These are phyloP conservation scores for Cylindrotheca fusiformis DNA, from an alignment of 108 stramenopile genomes.

Conservation along the genomic window DNA sequence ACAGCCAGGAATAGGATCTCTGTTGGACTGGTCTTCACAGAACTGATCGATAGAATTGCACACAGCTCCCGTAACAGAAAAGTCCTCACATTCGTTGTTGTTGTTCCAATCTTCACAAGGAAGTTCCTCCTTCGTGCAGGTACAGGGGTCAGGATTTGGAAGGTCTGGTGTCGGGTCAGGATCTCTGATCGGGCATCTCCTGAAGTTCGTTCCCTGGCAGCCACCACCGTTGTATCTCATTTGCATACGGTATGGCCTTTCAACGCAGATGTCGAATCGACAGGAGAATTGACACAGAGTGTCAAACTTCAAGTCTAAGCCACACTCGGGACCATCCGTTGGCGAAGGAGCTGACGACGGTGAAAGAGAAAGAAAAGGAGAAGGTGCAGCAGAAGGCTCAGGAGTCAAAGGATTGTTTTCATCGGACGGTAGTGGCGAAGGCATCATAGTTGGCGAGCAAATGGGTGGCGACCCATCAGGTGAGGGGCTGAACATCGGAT, in stretches of 20 bases:
- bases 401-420: background rate
- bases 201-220: background rate
- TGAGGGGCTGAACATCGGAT: background rate
- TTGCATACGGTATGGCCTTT: slow-evolving; percentile 15
- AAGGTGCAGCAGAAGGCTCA: background rate
- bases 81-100: slow-evolving; percentile 2
- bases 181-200: slow-evolving; percentile 8
- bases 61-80: background rate
- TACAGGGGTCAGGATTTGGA: slow-evolving; percentile 2
- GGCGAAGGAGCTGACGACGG: background rate
- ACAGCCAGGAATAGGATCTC: background rate
- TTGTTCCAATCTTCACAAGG: slow-evolving; percentile 10
- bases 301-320: slow-evolving; percentile 11
- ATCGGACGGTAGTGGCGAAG: background rate
- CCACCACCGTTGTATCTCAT: background rate
- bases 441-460: background rate
- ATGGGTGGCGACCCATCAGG: background rate
- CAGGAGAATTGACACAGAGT: slow-evolving; percentile 16
- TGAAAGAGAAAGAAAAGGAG: slow-evolving; percentile 1
- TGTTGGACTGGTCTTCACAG: slow-evolving; percentile 1
- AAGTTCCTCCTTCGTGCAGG: slow-evolving; percentile 10
- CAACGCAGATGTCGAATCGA: slow-evolving; percentile 11
- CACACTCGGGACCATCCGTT: slow-evolving; percentile 5
- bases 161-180: too few relatives aligned
- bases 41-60: background rate